A percentile compares a stretch with the other conserved stretches of the same genome.
These are phyloP conservation scores for Saccharomyces pastorianus DNA, from an alignment of 1,139 yeast species.

Conservation along the genomic window DNA sequence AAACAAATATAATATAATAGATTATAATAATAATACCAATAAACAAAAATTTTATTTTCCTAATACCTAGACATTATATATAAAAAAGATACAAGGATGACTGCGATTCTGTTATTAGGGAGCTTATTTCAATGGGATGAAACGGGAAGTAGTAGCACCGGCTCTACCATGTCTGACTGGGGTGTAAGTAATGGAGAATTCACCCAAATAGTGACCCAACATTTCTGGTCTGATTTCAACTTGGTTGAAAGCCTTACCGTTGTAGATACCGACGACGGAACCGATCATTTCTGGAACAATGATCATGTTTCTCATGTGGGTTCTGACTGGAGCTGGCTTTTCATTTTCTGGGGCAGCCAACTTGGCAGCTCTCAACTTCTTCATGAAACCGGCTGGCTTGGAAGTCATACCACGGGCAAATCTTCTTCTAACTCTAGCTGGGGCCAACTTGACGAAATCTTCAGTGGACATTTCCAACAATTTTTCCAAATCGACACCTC, in stretches of 20 bases:
- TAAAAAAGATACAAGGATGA: conserved; percentile 1
- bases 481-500: conserved; percentile 96
- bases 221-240: conserved; percentile 99
- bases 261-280: conserved; percentile 97
- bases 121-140: conserved; percentile 56
- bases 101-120: conserved; percentile 1
- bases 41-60: not conserved
- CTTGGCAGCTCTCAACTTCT: conserved; percentile 97
- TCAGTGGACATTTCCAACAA: conserved; percentile 91
- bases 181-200: conserved; percentile 98
- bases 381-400: conserved; percentile 94
- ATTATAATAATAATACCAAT: conserved; percentile 2
- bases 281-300: conserved; percentile 99
- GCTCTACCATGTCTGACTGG: conserved; percentile 99
- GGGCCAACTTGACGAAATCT: conserved; percentile 93
- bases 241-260: conserved; percentile 99
- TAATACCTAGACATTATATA: conserved; percentile 1
- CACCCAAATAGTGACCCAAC: conserved; percentile 99
- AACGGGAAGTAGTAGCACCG: conserved; percentile 85
- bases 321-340: conserved; percentile 97
- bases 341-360: conserved; percentile 86
- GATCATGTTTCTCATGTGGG: conserved; percentile 99
- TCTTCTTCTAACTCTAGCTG: conserved; percentile 99
- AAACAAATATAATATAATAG: not conserved
- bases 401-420: conserved; percentile 94